Conservation (phyloP, 352 stramenopile species). For the Globisporangium apiculatum region DNA sequence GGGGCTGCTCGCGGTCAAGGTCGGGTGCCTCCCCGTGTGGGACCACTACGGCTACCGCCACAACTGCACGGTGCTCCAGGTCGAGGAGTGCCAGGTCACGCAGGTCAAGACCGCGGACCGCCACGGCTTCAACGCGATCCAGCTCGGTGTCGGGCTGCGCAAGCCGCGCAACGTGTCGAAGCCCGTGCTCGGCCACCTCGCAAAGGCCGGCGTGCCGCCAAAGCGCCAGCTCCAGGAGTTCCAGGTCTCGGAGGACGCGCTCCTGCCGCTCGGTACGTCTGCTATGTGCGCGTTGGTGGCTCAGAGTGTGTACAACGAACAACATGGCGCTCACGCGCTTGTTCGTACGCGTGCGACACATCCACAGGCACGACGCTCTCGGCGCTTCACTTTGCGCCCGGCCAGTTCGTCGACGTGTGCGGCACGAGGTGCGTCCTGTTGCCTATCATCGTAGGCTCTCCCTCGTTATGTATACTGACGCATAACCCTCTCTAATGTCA, state of each 20-base stretch:
- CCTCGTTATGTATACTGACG: background rate
- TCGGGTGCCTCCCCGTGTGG: slow-evolving; percentile 99
- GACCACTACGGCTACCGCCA: slow-evolving; percentile 96
- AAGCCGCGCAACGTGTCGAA: slow-evolving; percentile 96
- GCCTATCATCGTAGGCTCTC: background rate
- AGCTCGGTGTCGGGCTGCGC: slow-evolving; percentile 94
- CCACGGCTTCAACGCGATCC: slow-evolving; percentile 93
- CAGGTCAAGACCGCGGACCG: slow-evolving; percentile 93
- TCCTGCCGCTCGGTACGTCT: slow-evolving; percentile 70
- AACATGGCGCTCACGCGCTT: background rate
- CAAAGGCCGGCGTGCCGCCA: slow-evolving; percentile 87
- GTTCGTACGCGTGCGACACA: background rate
- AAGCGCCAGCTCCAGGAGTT: slow-evolving; percentile 96
- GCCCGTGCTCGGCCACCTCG: slow-evolving; percentile 88
- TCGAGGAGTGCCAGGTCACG: slow-evolving; percentile 91
- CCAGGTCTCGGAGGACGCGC: slow-evolving; percentile 85
- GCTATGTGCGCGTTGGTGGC: background rate
- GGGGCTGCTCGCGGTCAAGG: slow-evolving; percentile 92
- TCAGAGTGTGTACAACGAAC: background rate
- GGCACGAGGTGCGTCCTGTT: slow-evolving; percentile 66
- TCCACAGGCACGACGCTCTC: slow-evolving; percentile 79
- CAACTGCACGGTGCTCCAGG: slow-evolving; percentile 92
- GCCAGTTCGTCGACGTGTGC: slow-evolving; percentile 97
- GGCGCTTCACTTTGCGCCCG: slow-evolving; percentile 96
- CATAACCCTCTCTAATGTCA: background rate